Percentiles rank a stretch among this genome's conserved stretches.
Conservation (phyloP, 306 rosid species). For the Trichosanthes truncata region DNA sequence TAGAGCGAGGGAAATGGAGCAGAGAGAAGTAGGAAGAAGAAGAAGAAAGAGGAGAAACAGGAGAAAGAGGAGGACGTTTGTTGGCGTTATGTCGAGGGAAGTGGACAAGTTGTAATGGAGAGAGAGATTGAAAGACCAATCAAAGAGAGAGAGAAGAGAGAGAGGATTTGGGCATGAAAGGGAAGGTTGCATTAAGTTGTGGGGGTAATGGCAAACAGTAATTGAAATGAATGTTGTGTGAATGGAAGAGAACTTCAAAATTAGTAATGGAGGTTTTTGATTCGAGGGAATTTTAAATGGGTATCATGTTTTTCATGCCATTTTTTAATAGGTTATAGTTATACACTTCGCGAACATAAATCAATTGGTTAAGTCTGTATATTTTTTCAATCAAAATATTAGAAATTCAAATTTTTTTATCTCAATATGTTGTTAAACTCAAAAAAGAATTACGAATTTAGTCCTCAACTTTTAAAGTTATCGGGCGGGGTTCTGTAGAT, state of each 20-base stretch:
- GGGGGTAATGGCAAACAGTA: neutral
- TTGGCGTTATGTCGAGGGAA: constrained; percentile 46
- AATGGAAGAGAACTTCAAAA: neutral
- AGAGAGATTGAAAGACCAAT: constrained; percentile 11
- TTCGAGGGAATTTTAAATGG: neutral
- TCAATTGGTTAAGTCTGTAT: too few species aligned
- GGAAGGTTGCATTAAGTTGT: constrained; percentile 15
- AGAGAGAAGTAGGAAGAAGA: constrained; percentile 14
- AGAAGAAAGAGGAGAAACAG: neutral
- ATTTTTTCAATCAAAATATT: too few species aligned
- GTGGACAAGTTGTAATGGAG: constrained; percentile 15
- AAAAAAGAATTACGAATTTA: too few species aligned
- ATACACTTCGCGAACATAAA: too few species aligned
- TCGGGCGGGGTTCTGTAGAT: too few species aligned
- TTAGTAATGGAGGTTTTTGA: neutral
- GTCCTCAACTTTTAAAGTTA: too few species aligned
- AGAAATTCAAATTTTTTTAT: too few species aligned
- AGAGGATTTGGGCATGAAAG: constrained; percentile 32
- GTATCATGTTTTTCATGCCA: neutral
- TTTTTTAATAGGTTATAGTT: too few species aligned
- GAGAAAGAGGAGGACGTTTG: constrained; percentile 6
- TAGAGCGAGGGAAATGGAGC: constrained; percentile 20
- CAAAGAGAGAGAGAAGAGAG: neutral
- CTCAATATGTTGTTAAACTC: too few species aligned
- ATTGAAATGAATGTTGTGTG: neutral